These are phyloP conservation scores for Emericellopsis cladophorae DNA, from an alignment of 2,329 filamentous ascomycete genomes.

Conservation along the genomic window DNA sequence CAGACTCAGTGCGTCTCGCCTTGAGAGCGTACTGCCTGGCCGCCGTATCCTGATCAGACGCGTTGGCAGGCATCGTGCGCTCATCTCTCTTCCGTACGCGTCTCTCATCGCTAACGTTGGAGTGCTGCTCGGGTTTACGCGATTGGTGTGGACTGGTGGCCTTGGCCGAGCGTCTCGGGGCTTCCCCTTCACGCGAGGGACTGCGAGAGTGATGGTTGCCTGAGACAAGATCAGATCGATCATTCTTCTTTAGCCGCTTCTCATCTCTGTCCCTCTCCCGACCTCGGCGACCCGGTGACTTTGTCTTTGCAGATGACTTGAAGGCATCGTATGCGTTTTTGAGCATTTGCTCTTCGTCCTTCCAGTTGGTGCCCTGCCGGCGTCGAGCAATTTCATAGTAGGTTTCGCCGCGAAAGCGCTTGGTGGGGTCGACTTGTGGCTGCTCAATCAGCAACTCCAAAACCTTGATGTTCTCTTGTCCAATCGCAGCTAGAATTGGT, in stretches of 20 bases:
- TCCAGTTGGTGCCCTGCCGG: conserved; percentile 76
- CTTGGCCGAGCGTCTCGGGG: conserved; percentile 28
- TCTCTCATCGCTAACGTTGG: conserved; percentile 35
- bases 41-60: conserved; percentile 40
- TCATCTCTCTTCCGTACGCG: conserved; percentile 45
- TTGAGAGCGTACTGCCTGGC: conserved; percentile 38
- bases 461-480: conserved; percentile 75
- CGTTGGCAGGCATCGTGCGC: conserved; percentile 28
- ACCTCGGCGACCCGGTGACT: conserved; percentile 34
- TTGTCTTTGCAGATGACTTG: conserved; percentile 37
- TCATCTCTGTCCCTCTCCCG: conserved; percentile 27
- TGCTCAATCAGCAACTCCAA: conserved; percentile 70
- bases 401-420: conserved; percentile 60
- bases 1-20: conserved; percentile 39
- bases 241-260: conserved; percentile 28
- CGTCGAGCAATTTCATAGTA: conserved; percentile 82
- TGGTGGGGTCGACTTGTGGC: conserved; percentile 69
- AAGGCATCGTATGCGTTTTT: conserved; percentile 62
- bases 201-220: conserved; percentile 8
- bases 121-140: conserved; percentile 27
- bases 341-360: conserved; percentile 72
- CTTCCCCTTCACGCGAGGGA: conserved; percentile 33
- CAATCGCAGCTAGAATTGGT: conserved; percentile 88
- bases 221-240: conserved; percentile 22
- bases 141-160: conserved; percentile 36